Evolutionary conservation across 129 eudicot species (phyloP).

Genomic region (Helianthus annuus): DNA sequence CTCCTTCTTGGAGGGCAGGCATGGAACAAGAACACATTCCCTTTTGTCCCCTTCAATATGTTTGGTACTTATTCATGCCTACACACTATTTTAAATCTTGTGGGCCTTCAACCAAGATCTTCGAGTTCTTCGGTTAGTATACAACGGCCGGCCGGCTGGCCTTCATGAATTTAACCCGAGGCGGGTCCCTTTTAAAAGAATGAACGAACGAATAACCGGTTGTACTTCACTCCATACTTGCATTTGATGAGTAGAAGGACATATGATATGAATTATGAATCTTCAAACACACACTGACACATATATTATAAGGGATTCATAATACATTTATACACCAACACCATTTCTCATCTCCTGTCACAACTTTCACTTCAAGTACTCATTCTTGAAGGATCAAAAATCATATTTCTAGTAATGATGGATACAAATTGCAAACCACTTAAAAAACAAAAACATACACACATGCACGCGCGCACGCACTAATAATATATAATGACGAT

Average conservation of each 20-base stretch:
- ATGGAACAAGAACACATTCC: slow-evolving; percentile 79
- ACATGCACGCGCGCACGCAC: no score
- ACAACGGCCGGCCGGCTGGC: slow-evolving; percentile 31
- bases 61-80: slow-evolving; percentile 83
- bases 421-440: slow-evolving; percentile 12
- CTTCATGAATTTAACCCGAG: slow-evolving; percentile 26
- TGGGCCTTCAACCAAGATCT: slow-evolving; percentile 45
- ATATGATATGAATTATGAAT: slow-evolving; percentile 43
- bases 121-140: slow-evolving; percentile 39
- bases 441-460: not conserved
- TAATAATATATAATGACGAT: no score
- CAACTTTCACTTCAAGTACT: slow-evolving; percentile 34
- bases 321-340: slow-evolving; percentile 30
- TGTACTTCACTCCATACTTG: slow-evolving; percentile 66
- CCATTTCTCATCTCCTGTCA: slow-evolving; percentile 16
- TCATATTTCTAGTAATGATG: slow-evolving; percentile 12
- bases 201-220: slow-evolving; percentile 33
- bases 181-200: slow-evolving; percentile 39
- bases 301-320: slow-evolving; percentile 7
- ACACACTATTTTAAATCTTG: slow-evolving; percentile 25
- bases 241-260: slow-evolving; percentile 41
- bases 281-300: not conserved
- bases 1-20: slow-evolving; percentile 70
- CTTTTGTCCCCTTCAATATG: slow-evolving; percentile 74
- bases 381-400: slow-evolving; percentile 17